phyloP scores from a whole-genome alignment of 345 rosid species.

The Syzygium jambos region DNA sequence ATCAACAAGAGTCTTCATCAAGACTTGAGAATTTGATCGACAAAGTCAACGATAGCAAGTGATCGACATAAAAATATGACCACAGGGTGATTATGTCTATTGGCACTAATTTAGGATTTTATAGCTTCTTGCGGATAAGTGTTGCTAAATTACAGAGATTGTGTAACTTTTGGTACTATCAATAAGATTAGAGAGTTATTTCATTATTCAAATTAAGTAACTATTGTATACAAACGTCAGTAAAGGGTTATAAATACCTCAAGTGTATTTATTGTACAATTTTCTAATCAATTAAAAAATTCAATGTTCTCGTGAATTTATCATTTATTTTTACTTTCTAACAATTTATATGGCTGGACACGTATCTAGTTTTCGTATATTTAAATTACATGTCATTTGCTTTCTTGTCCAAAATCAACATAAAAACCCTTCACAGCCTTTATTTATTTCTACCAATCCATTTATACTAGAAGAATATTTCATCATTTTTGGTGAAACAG shows the following conservation, averaged over 20 bases:
- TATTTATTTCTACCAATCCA: neutral
- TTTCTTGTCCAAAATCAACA: neutral
- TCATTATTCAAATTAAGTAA: neutral
- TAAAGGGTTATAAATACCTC: neutral
- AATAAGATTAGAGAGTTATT: neutral
- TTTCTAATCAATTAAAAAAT: neutral
- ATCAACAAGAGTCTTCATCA: neutral
- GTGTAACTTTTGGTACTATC: neutral
- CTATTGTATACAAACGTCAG: neutral
- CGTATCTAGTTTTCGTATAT: neutral
- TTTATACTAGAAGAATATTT: neutral
- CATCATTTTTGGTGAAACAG: neutral
- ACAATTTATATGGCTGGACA: neutral
- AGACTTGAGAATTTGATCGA: neutral
- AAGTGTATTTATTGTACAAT: neutral
- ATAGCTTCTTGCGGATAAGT: neutral
- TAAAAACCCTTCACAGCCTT: neutral
- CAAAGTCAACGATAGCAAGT: neutral
- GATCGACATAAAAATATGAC: neutral
- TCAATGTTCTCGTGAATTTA: neutral
- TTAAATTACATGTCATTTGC: neutral
- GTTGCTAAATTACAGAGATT: neutral
- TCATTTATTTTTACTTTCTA: neutral
- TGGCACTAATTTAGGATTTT: neutral
- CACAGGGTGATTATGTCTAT: accelerated